These are phyloP conservation scores for Triticum urartu DNA, from an alignment of 176 grass and related monocot genomes.

Conservation along the genomic window DNA sequence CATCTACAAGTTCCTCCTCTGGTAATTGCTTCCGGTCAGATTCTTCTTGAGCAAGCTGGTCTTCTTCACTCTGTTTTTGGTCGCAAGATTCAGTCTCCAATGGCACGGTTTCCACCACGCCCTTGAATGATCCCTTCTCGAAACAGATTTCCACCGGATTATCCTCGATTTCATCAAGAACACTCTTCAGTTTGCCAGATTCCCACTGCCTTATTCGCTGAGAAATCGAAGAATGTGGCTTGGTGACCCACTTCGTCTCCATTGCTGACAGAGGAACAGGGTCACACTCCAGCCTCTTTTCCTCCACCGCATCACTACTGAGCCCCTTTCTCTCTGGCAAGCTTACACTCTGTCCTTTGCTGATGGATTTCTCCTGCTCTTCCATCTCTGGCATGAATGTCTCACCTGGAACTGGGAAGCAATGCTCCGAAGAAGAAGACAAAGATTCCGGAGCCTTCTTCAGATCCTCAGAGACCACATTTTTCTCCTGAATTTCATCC, in stretches of 20 bases:
- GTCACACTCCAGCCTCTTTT: constrained; percentile 45
- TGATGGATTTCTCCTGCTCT: constrained; percentile 8
- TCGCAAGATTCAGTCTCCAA: neutral
- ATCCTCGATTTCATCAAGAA: neutral
- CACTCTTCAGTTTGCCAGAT: constrained; percentile 16
- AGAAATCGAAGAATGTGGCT: constrained; percentile 29
- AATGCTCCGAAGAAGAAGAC: neutral
- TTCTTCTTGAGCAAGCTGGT: constrained; percentile 14
- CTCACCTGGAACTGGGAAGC: neutral
- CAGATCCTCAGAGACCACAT: constrained; percentile 38
- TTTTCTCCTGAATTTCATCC: constrained; percentile 38
- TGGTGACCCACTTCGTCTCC: neutral
- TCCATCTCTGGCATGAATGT: neutral
- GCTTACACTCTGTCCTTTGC: neutral
- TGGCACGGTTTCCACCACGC: neutral
- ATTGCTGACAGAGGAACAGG: neutral
- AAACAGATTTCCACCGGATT: neutral
- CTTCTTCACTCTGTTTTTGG: neutral
- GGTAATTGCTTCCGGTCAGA: neutral
- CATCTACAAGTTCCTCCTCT: neutral
- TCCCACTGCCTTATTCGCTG: constrained; percentile 35
- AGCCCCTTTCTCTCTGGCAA: neutral
- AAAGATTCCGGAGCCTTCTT: neutral
- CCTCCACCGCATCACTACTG: neutral
- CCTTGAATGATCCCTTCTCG: no score